Base-by-base conservation (phyloP, 176 grass and related monocot genomes). In the Raddia guianensis region DNA sequence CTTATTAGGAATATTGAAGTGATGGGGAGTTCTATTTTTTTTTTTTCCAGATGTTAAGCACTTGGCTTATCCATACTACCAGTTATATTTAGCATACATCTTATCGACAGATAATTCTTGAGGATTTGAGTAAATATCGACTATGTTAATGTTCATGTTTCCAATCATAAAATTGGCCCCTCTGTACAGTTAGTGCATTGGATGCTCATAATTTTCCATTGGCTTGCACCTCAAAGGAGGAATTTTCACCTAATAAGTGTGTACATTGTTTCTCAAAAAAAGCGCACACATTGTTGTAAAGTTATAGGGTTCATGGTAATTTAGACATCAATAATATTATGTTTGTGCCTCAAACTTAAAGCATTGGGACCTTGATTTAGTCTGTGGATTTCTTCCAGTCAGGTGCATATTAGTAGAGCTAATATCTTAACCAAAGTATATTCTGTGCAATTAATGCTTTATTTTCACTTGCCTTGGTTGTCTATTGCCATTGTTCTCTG, bases 401-500 rank as follows among this genome's bases (percentile, higher is more conserved):
- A 56, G 75, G 68, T 79, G 8, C 20, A 5, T 46, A 62, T 78
- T 46, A 45, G 14, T 19, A 61, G n/a, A 56, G 44, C 8, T 34
- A 59, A 21, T 2, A 61, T 46, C 44, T 72, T 48, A 27, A 82
- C 47, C 9, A 45, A 78, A 68, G 4, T 86, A 35, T 69, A 27
- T 73, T 19, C 14, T 54, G 2, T 70, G 54, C 16, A 75, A 33
- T 40, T n/a, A 34, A 13, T 67, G 32, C 45, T 73, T 76, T 37
- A 66, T 89, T 78, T 21, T 68, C 73, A 11, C 63, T 71, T 18
- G 44, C 50, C 18, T 82, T 13, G 42, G 76, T 64, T 69, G n/a
- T 85, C 11, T 72, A 54, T 48, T 42, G n/a, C 15, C 80, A 10
- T 57, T 77, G 12, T 67, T 79, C 8, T 89, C 76, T 84, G 33